Percentiles rank a stretch among this genome's conserved stretches.
Evolutionary conservation across 306 rosid genomes (phyloP).

Genomic region (Chamaecrista fasciculata): DNA sequence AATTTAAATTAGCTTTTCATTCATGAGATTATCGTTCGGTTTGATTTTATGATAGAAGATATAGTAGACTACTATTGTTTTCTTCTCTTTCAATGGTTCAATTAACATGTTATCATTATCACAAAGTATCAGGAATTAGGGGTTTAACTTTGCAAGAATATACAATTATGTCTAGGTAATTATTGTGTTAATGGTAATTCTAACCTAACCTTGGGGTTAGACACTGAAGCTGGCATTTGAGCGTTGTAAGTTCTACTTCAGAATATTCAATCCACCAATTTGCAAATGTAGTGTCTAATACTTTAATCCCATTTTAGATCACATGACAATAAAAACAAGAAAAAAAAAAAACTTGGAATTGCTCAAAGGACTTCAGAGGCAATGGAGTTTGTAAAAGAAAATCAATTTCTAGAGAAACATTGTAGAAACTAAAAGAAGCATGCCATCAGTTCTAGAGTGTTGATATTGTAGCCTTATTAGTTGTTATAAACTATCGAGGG

Average conservation of each 20-base stretch:
- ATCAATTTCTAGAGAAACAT: neutral
- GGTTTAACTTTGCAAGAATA: neutral
- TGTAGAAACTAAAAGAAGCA: neutral
- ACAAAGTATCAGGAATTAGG: neutral
- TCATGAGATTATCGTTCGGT: neutral
- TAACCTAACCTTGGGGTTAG: neutral
- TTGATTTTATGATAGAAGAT: neutral
- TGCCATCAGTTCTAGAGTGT: neutral
- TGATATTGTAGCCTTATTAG: neutral
- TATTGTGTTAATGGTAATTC: neutral
- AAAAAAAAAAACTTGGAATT: conserved; percentile 7
- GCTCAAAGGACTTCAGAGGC: neutral
- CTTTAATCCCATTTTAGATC: neutral
- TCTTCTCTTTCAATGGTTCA: neutral
- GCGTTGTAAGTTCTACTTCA: neutral
- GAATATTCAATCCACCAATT: neutral
- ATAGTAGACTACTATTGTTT: neutral
- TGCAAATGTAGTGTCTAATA: neutral
- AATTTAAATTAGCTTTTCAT: neutral
- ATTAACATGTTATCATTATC: too few species aligned
- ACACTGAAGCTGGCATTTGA: neutral
- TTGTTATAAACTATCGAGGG: conserved; percentile 1
- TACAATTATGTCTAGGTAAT: neutral
- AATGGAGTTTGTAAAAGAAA: neutral
- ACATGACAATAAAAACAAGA: neutral